A percentile compares a stretch with the other conserved stretches of the same genome.
Conservation (phyloP, 495 filamentous ascomycete species). For the Penicillium nucicola region DNA sequence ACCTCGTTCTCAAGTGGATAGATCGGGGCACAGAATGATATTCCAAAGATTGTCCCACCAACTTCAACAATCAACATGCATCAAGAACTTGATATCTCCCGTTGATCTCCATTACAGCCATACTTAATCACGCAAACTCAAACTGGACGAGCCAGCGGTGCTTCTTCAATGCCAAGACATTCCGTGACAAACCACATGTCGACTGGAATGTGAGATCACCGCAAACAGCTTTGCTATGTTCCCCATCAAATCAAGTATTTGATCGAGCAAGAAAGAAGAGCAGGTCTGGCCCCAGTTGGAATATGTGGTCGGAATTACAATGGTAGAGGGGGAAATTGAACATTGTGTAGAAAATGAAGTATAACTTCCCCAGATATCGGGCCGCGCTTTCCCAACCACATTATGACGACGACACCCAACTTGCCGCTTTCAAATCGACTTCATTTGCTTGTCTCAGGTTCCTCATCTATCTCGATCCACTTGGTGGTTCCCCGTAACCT, state of each 20-base stretch:
- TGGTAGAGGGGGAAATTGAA: not conserved
- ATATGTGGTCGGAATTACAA: not conserved
- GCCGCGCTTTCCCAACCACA: conserved; percentile 1
- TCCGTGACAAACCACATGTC: not conserved
- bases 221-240: not conserved
- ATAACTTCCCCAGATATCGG: not conserved
- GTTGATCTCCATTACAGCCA: no score
- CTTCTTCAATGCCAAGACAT: not conserved
- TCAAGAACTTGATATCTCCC: no score
- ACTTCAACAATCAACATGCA: no score
- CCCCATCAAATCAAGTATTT: not conserved
- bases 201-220: not conserved
- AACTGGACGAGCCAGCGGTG: no score
- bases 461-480: not conserved
- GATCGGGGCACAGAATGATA: no score
- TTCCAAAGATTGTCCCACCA: no score
- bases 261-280: not conserved
- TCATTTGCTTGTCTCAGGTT: not conserved
- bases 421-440: not conserved
- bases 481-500: not conserved
- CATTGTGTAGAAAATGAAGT: not conserved
- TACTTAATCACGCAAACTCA: no score
- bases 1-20: no score
- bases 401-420: not conserved
- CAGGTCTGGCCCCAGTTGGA: not conserved